These are phyloP conservation scores for Terfezia claveryi DNA, from an alignment of 495 filamentous ascomycete genomes.

Conservation along the genomic window DNA sequence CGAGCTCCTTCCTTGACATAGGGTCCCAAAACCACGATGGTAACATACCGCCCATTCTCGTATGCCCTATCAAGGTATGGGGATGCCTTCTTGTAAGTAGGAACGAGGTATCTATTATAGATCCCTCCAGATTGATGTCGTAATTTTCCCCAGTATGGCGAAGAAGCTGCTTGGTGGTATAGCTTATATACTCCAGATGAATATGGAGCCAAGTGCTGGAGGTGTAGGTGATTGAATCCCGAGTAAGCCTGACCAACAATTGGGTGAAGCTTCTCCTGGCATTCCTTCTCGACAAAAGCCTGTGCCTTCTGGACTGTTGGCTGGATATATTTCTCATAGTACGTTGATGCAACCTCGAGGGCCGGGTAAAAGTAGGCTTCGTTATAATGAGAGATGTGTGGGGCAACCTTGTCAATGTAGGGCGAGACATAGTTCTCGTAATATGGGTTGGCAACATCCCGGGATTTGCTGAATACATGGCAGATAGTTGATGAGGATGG, in stretches of 20 bases:
- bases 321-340: constrained; percentile 52
- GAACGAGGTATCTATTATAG: constrained; percentile 50
- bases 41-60: constrained; percentile 37
- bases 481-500: constrained; percentile 58
- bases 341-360: constrained; percentile 8
- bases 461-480: constrained; percentile 54
- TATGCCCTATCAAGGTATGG: constrained; percentile 59
- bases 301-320: constrained; percentile 47
- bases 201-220: constrained; percentile 47
- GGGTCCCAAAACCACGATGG: constrained; percentile 50
- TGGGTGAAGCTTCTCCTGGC: constrained; percentile 55
- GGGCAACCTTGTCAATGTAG: constrained; percentile 28
- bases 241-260: constrained; percentile 40
- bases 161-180: constrained; percentile 21
- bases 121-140: constrained; percentile 37
- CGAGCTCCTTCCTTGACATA: constrained; percentile 27
- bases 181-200: constrained; percentile 32
- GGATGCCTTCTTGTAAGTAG: constrained; percentile 44
- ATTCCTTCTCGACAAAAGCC: constrained; percentile 43
- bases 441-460: constrained; percentile 53
- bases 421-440: constrained; percentile 48
- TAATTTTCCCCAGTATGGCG: constrained; percentile 51
- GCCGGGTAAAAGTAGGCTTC: constrained; percentile 13
- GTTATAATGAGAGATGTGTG: constrained; percentile 2
- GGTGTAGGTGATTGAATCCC: constrained; percentile 42